Percentiles rank a stretch among this genome's conserved stretches.
Evolutionary conservation across 78 protist species (phyloP).

Genomic region (Isochrysis galbana): DNA sequence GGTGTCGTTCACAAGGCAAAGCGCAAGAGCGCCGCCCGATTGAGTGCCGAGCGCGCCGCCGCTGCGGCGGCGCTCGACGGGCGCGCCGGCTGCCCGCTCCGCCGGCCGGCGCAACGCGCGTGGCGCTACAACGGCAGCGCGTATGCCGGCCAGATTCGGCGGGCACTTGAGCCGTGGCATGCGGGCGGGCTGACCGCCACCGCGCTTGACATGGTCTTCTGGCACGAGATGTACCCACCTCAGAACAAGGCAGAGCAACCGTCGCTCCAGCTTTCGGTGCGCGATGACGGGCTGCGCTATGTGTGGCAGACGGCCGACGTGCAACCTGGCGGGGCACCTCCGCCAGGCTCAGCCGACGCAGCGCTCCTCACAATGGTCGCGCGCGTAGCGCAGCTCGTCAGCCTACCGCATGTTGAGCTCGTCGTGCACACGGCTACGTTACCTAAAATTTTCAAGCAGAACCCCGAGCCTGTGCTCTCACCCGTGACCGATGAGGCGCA

Average conservation of each 20-base stretch:
- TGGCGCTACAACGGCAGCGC: neutral
- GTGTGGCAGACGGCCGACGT: neutral
- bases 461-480: neutral
- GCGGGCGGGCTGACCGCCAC: neutral
- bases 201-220: neutral
- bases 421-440: neutral
- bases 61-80: neutral
- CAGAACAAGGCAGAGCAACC: neutral
- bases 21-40: neutral
- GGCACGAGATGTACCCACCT: neutral
- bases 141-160: neutral
- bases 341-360: neutral
- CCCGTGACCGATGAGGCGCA: neutral
- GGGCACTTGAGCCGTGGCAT: neutral
- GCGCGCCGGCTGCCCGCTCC: neutral
- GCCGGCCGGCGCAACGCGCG: neutral
- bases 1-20: neutral
- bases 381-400: neutral
- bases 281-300: neutral
- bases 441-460: neutral
- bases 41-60: neutral
- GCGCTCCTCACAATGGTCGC: neutral
- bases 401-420: neutral
- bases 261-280: neutral
- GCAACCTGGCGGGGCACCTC: neutral